Percentiles rank a stretch among this genome's conserved stretches.
phyloP scores from a whole-genome alignment of 2,329 filamentous ascomycete species.

The Colletotrichum somersetense region DNA sequence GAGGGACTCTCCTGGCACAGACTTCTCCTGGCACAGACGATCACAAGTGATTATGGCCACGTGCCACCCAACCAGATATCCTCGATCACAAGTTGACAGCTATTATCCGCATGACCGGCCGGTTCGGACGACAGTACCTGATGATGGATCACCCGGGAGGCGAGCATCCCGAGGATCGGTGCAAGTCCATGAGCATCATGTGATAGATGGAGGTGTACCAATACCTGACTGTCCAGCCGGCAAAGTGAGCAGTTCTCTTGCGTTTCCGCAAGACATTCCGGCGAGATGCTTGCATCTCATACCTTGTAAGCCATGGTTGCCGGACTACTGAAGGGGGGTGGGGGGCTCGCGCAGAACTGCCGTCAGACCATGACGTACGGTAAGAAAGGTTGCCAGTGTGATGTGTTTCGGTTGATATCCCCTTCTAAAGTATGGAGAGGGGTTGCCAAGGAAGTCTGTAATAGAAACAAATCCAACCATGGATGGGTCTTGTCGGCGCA shows the following conservation, averaged over 20 bases:
- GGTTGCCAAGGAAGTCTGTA: neutral
- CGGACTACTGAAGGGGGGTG: too few species aligned
- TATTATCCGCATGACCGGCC: neutral
- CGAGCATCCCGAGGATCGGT: neutral
- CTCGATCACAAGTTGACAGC: constrained; percentile 3
- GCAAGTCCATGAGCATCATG: neutral
- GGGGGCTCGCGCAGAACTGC: too few species aligned
- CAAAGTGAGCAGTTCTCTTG: neutral
- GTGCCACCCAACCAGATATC: neutral
- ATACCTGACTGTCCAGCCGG: neutral
- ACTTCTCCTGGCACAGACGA: neutral
- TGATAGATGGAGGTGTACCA: constrained; percentile 8
- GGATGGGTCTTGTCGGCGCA: neutral
- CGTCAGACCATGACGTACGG: too few species aligned
- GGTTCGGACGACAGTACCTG: constrained; percentile 4
- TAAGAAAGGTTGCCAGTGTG: neutral
- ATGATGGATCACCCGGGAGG: neutral
- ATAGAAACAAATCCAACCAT: neutral
- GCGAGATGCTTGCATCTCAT: neutral
- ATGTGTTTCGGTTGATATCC: neutral
- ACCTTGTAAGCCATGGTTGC: neutral
- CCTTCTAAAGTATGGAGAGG: neutral
- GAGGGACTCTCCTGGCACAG: neutral
- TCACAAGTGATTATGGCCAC: neutral
- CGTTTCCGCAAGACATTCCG: neutral